Conservation (phyloP, 2,329 filamentous ascomycete species). For the Stromatinia cepivora region DNA sequence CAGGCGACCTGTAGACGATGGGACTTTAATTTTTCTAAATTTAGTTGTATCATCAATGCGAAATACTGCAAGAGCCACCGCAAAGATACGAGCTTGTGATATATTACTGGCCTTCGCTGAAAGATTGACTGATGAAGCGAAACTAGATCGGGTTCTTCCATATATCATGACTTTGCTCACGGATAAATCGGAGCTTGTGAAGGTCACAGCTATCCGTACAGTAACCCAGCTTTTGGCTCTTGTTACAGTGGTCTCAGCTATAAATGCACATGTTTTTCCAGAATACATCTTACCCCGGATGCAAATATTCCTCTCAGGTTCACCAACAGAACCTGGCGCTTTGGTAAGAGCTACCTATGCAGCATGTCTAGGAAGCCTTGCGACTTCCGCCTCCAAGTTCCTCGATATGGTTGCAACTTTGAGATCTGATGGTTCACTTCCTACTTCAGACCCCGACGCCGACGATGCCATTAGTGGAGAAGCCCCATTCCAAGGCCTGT, state of each 20-base stretch:
- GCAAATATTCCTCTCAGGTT: conserved; percentile 57
- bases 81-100: conserved; percentile 85
- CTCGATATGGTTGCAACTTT: conserved; percentile 89
- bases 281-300: conserved; percentile 68
- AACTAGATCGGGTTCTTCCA: conserved; percentile 87
- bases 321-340: conserved; percentile 58
- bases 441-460: conserved; percentile 73
- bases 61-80: conserved; percentile 85
- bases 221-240: conserved; percentile 86
- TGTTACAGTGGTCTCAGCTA: conserved; percentile 81
- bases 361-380: conserved; percentile 84
- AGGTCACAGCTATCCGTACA: conserved; percentile 79
- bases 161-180: conserved; percentile 82
- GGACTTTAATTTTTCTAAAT: conserved; percentile 87
- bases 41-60: conserved; percentile 85
- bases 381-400: conserved; percentile 80
- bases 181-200: conserved; percentile 81
- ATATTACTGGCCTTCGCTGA: conserved; percentile 90
- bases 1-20: conserved; percentile 73
- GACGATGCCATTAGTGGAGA: conserved; percentile 69
- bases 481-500: conserved; percentile 76
- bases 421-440: conserved; percentile 77
- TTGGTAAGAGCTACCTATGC: conserved; percentile 89
- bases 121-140: conserved; percentile 89
- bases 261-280: conserved; percentile 68